phyloP scores from a whole-genome alignment of 225 moss, liverwort and hornwort genomes.

The Straminergon stramineum region DNA sequence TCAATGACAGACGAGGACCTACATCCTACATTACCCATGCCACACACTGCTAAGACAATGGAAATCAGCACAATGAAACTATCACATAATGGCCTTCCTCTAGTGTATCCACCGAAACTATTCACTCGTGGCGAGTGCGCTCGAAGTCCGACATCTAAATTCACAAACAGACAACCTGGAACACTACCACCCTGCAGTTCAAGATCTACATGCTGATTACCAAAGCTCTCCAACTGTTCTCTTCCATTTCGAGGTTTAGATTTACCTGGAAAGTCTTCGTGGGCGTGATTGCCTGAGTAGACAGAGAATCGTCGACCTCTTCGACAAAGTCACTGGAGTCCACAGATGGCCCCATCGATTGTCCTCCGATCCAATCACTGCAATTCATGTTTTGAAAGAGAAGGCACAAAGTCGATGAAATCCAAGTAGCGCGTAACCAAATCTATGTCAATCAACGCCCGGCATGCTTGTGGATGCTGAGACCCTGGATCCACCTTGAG shows the following conservation, averaged over 20 bases:
- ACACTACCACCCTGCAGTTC: neutral
- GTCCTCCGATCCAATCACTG: constrained; percentile 11
- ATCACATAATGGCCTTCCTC: neutral
- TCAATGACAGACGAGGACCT: neutral
- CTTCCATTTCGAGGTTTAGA: neutral
- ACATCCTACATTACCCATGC: neutral
- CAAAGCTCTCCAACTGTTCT: neutral
- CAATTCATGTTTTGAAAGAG: neutral
- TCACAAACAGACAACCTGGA: neutral
- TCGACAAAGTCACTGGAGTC: neutral
- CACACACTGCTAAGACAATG: neutral
- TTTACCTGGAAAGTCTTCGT: neutral
- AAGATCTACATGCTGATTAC: neutral
- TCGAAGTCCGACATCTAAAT: neutral
- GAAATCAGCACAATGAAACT: neutral
- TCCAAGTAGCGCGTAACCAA: neutral
- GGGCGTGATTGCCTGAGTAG: neutral
- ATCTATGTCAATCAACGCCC: neutral
- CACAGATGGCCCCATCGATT: constrained; percentile 7
- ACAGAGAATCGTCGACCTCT: neutral
- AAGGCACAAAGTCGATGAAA: neutral
- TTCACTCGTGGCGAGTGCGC: neutral
- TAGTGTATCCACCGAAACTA: neutral
- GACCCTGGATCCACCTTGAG: neutral
- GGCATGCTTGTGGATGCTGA: neutral